Conservation (phyloP, 2,329 filamentous ascomycete species). For the Fusarium sp. region DNA sequence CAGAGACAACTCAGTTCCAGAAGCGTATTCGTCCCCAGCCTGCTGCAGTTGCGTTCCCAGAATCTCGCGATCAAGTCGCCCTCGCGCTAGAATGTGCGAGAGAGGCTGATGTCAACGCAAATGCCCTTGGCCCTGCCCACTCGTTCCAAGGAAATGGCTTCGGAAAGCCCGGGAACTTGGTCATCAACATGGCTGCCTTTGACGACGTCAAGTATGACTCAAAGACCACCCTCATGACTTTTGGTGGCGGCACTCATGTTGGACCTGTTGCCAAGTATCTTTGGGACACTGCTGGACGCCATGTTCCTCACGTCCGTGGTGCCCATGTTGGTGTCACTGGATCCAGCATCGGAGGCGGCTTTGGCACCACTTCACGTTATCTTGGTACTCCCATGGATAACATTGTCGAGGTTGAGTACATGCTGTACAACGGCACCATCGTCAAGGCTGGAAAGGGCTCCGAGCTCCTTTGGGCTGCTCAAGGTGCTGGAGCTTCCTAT, state of each 20-base stretch:
- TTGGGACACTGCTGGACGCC: slow-evolving; percentile 40
- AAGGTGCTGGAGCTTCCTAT: slow-evolving; percentile 38
- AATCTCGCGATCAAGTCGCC: slow-evolving; percentile 35
- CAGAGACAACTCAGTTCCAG: slow-evolving; percentile 34
- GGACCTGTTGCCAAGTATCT: slow-evolving; percentile 39
- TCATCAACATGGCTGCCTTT: slow-evolving; percentile 41
- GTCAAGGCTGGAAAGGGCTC: slow-evolving; percentile 33
- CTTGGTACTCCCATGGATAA: slow-evolving; percentile 38
- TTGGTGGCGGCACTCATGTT: slow-evolving; percentile 39
- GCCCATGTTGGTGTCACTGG: slow-evolving; percentile 38
- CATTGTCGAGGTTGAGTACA: slow-evolving; percentile 36
- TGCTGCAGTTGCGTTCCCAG: slow-evolving; percentile 35
- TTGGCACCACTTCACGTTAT: slow-evolving; percentile 31
- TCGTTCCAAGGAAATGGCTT: slow-evolving; percentile 39
- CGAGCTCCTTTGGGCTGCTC: slow-evolving; percentile 40
- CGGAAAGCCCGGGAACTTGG: slow-evolving; percentile 37
- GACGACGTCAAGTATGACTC: slow-evolving; percentile 37
- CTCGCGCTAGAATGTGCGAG: slow-evolving; percentile 38
- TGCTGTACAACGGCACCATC: slow-evolving; percentile 42
- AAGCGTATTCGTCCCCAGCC: slow-evolving; percentile 37
- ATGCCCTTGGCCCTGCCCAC: slow-evolving; percentile 38
- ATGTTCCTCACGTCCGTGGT: slow-evolving; percentile 40
- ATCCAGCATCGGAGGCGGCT: slow-evolving; percentile 40
- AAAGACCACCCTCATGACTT: slow-evolving; percentile 28
- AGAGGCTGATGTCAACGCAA: slow-evolving; percentile 34